Evolutionary conservation across 2,329 filamentous ascomycete genomes (phyloP).

Genomic region (Fusarium domesticum): DNA sequence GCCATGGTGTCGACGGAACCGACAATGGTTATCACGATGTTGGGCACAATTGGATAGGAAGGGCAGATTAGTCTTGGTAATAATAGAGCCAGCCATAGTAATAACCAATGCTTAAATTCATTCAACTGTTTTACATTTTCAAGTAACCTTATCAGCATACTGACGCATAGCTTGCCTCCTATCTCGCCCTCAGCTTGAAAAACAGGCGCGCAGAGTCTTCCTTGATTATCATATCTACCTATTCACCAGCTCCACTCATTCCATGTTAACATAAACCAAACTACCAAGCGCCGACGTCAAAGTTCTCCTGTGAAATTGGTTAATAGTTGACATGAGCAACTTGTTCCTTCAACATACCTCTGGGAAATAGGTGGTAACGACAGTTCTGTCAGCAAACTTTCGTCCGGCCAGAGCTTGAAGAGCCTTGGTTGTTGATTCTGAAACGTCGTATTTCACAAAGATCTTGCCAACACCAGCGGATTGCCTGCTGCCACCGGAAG

Average conservation of each 20-base stretch:
- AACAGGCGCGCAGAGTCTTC: neutral
- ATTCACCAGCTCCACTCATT: constrained; percentile 3
- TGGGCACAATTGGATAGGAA: neutral
- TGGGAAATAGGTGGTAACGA: constrained; percentile 93
- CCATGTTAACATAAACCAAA: constrained; percentile 8
- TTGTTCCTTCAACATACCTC: constrained; percentile 57
- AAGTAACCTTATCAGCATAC: constrained; percentile 23
- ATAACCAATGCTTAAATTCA: constrained; percentile 16
- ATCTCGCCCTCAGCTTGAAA: constrained; percentile 20
- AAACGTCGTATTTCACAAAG: constrained; percentile 85
- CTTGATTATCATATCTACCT: constrained; percentile 3
- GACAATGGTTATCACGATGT: too few relatives aligned
- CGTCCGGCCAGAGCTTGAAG: constrained; percentile 86
- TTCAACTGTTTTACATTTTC: constrained; percentile 32
- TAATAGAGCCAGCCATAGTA: too few relatives aligned
- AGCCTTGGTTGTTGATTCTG: constrained; percentile 77
- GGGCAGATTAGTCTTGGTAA: neutral
- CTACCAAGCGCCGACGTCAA: constrained; percentile 87
- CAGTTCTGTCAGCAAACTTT: constrained; percentile 94
- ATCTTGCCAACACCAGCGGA: constrained; percentile 95
- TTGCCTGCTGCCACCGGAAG: constrained; percentile 76
- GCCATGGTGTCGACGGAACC: too few relatives aligned
- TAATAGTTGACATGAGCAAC: constrained; percentile 23
- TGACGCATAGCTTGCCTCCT: constrained; percentile 21
- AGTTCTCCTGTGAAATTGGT: constrained; percentile 70